These are phyloP conservation scores for Neospora caninum DNA, from an alignment of 169 alveolate species.

Conservation along the genomic window DNA sequence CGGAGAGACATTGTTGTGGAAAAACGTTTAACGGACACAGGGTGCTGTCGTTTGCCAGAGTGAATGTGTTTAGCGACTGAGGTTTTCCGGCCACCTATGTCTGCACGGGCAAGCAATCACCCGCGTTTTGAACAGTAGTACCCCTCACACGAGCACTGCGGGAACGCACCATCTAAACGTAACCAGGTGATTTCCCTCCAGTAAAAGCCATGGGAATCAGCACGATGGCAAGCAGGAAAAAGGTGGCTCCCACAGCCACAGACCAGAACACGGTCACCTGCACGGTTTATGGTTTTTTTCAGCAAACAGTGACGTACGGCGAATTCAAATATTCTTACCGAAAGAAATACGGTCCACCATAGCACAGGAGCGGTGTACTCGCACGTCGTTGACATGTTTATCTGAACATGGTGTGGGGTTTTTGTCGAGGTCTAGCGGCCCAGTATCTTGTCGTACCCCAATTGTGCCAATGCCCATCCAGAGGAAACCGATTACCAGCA, in stretches of 20 bases:
- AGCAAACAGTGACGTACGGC: background rate
- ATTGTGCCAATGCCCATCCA: conserved; percentile 69
- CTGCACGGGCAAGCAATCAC: too few relatives aligned
- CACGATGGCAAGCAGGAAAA: conserved; percentile 64
- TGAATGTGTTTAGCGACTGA: too few relatives aligned
- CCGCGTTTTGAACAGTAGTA: too few relatives aligned
- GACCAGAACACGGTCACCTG: conserved; percentile 69
- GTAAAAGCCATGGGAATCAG: conserved; percentile 64
- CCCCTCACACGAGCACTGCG: too few relatives aligned
- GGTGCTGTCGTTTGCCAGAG: too few relatives aligned
- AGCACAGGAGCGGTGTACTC: conserved; percentile 63
- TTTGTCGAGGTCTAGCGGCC: background rate
- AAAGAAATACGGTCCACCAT: conserved; percentile 67
- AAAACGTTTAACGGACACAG: too few relatives aligned
- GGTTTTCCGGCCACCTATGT: too few relatives aligned
- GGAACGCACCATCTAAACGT: background rate
- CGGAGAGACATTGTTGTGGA: too few relatives aligned
- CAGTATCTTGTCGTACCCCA: conserved; percentile 32
- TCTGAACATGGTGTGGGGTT: conserved; percentile 6
- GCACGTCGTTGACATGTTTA: conserved; percentile 68
- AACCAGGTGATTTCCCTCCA: conserved; percentile 62
- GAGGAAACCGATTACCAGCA: conserved; percentile 51
- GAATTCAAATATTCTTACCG: conserved; percentile 39
- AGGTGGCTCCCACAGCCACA: conserved; percentile 63
- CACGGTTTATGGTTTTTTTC: background rate